Percentiles rank a stretch among this genome's conserved stretches.
These are phyloP conservation scores for Penicillium decumbens DNA, from an alignment of 2,329 filamentous ascomycete genomes.

Conservation along the genomic window DNA sequence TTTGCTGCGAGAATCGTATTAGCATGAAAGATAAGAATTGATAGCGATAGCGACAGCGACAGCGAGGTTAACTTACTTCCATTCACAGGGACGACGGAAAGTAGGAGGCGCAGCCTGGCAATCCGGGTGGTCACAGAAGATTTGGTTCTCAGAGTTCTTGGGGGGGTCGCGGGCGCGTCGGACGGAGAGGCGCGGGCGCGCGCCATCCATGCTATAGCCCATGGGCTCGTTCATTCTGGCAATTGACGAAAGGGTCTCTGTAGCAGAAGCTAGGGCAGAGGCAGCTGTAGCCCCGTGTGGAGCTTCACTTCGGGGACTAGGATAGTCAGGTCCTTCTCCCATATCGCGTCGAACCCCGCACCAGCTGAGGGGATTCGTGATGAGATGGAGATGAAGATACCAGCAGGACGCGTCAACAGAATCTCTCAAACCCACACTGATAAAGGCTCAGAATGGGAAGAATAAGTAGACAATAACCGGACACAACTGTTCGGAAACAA, in stretches of 20 bases:
- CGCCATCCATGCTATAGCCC: slow-evolving; percentile 29
- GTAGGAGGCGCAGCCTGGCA: slow-evolving; percentile 62
- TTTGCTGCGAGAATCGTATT: slow-evolving; percentile 57
- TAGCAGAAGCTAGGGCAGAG: slow-evolving; percentile 34
- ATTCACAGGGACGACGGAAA: slow-evolving; percentile 84
- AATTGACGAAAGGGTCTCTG: slow-evolving; percentile 31
- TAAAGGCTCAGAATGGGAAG: neutral
- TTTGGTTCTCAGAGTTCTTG: slow-evolving; percentile 67
- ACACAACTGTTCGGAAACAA: neutral
- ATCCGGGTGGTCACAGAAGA: slow-evolving; percentile 65
- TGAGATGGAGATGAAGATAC: slow-evolving; percentile 18
- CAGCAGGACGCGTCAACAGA: slow-evolving; percentile 20
- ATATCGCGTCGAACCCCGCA: slow-evolving; percentile 36
- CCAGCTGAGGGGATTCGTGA: slow-evolving; percentile 22
- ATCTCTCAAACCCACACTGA: slow-evolving; percentile 9
- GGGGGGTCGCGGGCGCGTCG: slow-evolving; percentile 50
- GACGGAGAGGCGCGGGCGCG: slow-evolving; percentile 41
- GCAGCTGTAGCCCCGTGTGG: slow-evolving; percentile 30
- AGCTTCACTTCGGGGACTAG: slow-evolving; percentile 43
- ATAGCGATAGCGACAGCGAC: slow-evolving; percentile 14
- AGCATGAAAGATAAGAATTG: slow-evolving; percentile 8
- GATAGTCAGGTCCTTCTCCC: slow-evolving; percentile 42
- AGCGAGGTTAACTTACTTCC: slow-evolving; percentile 64
- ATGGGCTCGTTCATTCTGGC: slow-evolving; percentile 37
- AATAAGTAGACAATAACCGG: neutral